Evolutionary conservation across 2,329 filamentous ascomycete species (phyloP).

Genomic region (Ceratocystis cubensis): DNA sequence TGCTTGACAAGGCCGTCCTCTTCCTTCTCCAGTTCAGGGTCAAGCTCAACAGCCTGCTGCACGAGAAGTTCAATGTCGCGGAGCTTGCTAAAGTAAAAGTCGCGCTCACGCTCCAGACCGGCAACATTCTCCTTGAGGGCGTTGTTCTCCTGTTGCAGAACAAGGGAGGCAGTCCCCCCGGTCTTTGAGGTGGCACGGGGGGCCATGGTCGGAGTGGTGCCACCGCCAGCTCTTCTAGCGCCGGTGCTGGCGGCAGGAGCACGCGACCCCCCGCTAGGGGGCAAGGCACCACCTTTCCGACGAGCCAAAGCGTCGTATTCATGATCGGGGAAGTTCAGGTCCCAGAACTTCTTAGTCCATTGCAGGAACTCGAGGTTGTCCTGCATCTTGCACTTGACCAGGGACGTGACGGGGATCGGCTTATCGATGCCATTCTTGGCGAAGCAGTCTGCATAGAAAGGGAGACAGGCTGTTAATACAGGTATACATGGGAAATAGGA

Average conservation of each 20-base stretch:
- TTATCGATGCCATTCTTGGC: constrained; percentile 78
- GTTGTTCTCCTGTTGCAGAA: constrained; percentile 71
- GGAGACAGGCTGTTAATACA: constrained; percentile 20
- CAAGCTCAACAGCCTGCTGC: constrained; percentile 83
- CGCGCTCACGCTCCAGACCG: constrained; percentile 86
- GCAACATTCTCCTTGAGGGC: constrained; percentile 91
- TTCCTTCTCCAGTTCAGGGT: constrained; percentile 86
- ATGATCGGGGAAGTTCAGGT: constrained; percentile 92
- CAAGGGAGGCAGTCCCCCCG: constrained; percentile 43
- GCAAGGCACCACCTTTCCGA: constrained; percentile 62
- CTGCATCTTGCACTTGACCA: constrained; percentile 99
- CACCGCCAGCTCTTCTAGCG: constrained; percentile 42
- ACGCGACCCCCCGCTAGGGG: constrained; percentile 36
- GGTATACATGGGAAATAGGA: neutral
- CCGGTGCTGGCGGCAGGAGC: constrained; percentile 39
- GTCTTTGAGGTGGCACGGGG: constrained; percentile 31
- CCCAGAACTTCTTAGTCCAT: constrained; percentile 95
- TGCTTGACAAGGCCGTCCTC: constrained; percentile 86
- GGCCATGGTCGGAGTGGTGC: constrained; percentile 50
- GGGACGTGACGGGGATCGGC: constrained; percentile 71
- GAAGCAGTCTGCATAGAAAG: constrained; percentile 54
- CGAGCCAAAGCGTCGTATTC: constrained; percentile 86
- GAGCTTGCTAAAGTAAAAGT: constrained; percentile 99
- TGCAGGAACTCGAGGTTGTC: constrained; percentile 98
- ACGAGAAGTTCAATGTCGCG: constrained; percentile 91